phyloP scores from a whole-genome alignment of 129 eudicot species.

The Deinandra increscens region DNA sequence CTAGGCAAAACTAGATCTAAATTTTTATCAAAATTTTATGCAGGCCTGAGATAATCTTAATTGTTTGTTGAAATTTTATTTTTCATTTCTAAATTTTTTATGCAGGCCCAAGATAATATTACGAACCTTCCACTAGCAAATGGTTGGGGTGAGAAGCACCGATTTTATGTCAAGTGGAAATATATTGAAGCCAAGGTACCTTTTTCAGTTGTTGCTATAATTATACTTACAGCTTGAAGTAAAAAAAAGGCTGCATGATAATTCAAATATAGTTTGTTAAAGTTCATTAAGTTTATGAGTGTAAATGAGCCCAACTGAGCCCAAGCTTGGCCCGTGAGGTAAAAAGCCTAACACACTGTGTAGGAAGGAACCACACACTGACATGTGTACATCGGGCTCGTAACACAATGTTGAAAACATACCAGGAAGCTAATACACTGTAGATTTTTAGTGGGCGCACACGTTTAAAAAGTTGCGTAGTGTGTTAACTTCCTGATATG shows the following conservation, averaged over 20 bases:
- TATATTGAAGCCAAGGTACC: conserved; percentile 87
- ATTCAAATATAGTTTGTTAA: background rate
- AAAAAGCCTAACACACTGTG: too few relatives aligned
- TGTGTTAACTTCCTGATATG: too few relatives aligned
- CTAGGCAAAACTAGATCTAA: background rate
- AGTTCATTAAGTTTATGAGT: background rate
- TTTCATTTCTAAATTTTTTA: background rate
- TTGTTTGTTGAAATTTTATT: too few relatives aligned
- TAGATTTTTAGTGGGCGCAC: too few relatives aligned
- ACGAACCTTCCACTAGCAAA: conserved; percentile 71
- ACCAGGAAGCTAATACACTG: too few relatives aligned
- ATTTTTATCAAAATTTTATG: background rate
- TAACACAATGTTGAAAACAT: too few relatives aligned
- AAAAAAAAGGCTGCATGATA: background rate
- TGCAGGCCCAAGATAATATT: conserved; percentile 94
- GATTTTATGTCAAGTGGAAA: conserved; percentile 84
- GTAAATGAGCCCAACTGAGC: too few relatives aligned
- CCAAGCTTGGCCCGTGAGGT: too few relatives aligned
- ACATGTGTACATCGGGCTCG: too few relatives aligned
- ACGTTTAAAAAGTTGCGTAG: too few relatives aligned
- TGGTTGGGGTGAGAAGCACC: conserved; percentile 99
- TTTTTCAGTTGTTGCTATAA: conserved; percentile 3
- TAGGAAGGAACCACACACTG: too few relatives aligned
- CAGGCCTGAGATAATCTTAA: too few relatives aligned
- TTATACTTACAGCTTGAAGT: background rate